Evolutionary conservation across 108 stramenopile genomes (phyloP).

Genomic region (Bacterosira constricta): DNA sequence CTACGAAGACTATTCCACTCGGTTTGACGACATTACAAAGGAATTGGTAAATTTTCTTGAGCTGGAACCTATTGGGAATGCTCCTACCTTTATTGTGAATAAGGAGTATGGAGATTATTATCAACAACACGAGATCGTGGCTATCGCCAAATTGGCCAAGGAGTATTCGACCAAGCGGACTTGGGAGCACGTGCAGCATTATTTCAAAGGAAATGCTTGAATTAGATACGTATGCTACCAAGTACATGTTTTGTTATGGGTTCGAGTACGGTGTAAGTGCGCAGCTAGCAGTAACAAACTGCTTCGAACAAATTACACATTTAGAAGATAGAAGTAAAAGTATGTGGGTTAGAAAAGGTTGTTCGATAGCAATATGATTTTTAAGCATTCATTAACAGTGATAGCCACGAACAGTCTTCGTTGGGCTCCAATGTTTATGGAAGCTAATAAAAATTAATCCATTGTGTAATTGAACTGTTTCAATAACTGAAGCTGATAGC

Average conservation of each 20-base stretch:
- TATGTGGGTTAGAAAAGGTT: no score
- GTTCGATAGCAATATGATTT: no score
- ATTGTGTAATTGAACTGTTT: no score
- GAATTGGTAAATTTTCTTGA: constrained; percentile 69
- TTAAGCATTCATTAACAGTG: no score
- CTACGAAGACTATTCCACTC: constrained; percentile 73
- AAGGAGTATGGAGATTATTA: constrained; percentile 36
- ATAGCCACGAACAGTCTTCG: no score
- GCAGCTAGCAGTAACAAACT: no score
- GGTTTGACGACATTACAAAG: constrained; percentile 44
- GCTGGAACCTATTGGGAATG: constrained; percentile 20
- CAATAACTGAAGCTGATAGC: no score
- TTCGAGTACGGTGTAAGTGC: neutral
- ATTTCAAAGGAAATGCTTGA: constrained; percentile 1
- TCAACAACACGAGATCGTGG: neutral
- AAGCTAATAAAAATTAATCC: no score
- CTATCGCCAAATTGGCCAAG: constrained; percentile 12
- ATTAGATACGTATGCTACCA: neutral
- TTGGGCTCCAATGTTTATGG: no score
- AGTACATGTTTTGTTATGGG: neutral
- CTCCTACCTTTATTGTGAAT: constrained; percentile 17
- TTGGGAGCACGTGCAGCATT: constrained; percentile 12
- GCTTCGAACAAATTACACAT: no score
- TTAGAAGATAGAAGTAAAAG: no score
- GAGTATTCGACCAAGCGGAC: constrained; percentile 33